Evolutionary conservation across 2,329 filamentous ascomycete species (phyloP), one percentile per base, ranked within the genome.

Genomic region (Berkeleyomyces basicola): DNA sequence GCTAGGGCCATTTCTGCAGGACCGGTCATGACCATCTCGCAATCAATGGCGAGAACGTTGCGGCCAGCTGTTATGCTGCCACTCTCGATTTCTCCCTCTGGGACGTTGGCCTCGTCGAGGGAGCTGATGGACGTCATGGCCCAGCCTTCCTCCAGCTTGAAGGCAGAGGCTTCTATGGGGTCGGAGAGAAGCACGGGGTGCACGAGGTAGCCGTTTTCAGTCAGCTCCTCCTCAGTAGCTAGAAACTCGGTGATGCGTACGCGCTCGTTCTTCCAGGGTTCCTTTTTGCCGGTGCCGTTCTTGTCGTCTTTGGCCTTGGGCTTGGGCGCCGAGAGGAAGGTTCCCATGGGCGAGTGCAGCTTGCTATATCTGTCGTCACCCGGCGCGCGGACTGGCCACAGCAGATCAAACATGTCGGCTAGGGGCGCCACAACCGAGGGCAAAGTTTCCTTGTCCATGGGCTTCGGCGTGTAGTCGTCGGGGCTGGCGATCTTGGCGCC

Each of bases 21-120:
- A 65, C 85, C 87, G 2, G 90, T 95, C 74, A 90, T 85, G 71
- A 91, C 96, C 93, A 99, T 99, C 74, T 99, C 93, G 74, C 93
- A 99, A 71, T 99, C 93, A 62, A 99, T 78, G 1, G 90, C 86
- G 58, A 95, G 76, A 9, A 96, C 76, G 44, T 86, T 81, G 66
- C 90, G 83, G 43, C 91, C 93, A 39, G 83, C 88, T 0, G 90
- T 95, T 64, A 96, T 76, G 72, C 90, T 92, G 62, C 90, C 92
- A 67, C 85, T 76, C 72, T 95, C 79, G 64, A 95, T 83, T 61
- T 90, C 82, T 4, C 74, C 72, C 59, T 90, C 86, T 2, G 86
- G 82, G 5, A 86, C 79, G 58, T 81, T 73, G 2, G 84, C 88
- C 40, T 89, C 86, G 57, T 84, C 81, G 6, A 90, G 74, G 49